Base-by-base conservation (phyloP, 176 grass and related monocot species). In the Microstegium vimineum region DNA sequence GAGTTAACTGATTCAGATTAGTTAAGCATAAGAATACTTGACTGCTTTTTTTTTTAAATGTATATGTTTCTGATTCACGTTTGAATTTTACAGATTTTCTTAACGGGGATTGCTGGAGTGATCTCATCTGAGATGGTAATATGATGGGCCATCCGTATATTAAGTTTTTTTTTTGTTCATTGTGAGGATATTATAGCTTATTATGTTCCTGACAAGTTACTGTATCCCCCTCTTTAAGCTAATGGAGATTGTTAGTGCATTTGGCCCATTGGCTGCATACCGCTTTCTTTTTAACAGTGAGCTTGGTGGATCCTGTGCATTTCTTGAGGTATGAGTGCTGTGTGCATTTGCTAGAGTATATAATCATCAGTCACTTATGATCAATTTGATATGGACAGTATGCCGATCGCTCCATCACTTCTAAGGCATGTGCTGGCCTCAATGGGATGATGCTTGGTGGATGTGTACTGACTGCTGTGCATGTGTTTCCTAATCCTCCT, bases 391-490 rank as follows among this genome's bases (percentile, higher is more conserved):
- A 32, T 72, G 79, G 57, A 45, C 86, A 98, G 96, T 98, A 91
- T 65, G 69, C 63, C 15, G 97, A 99, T 90, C 89, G 83, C 81
- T 90, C 91, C 32, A 68, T 92, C 45, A 94, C 97, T 89, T 79
- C 77, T 33, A 95, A 92, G 83, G 97, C 97, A 64, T 99, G 97
- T 86, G 89, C 93, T 88, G 93, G 97, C 79, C 81, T 99, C 59
- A 99, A 89, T 46, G 97, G 97, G 40, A 99, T 99, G 93, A 94
- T 82, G 79, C 85, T 99, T 74, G 97, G 93, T 73, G 87, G 92
- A 80, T 69, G 74, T 60, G 54, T 90, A 73, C 45, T 99, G 45
- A 99, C 91, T 63, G 97, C 68, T 49, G 89, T 96, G 70, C 89
- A 84, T 79, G 81, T 80, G 65, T 80, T 92, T 70, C 91, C 89